Evolutionary conservation across 73 alveolate species (phyloP), one percentile per base, ranked within the genome.

Genomic region (Symbiodinium natans): DNA sequence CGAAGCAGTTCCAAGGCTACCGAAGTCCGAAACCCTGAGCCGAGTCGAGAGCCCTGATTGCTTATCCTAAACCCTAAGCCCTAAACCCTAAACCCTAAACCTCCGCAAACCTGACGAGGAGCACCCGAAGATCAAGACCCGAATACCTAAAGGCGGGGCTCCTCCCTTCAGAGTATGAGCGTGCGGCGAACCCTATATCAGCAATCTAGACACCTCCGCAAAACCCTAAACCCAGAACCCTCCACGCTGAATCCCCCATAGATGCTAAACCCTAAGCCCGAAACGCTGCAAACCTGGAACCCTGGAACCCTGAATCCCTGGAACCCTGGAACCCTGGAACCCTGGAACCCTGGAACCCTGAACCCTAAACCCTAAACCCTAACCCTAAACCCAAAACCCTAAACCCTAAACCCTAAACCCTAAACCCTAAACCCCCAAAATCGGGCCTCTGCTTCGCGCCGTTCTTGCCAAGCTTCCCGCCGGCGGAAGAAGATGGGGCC

Each of bases 401-500:
- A 56, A 56, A 5, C 75, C 75, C 75, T 2, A 56, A 56, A 4
- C 36, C 75, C 75, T 56, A 56, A 56, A 56, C 42, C 42, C 83
- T 29, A 9, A 31, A 29, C 83, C 83, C 42, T 27, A 29, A 1
- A n/a, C 40, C 43, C 84, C 42, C 43, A 34, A n/a, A 31, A n/a
- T 13, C 84, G 8, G 10, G 84, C 97, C 97, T 90, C 48, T 9
- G 97, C 97, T 17, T 68, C 97, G 39, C 77, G 87, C 17, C 75
- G 97, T 54, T 90, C 97, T 25, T 43, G 87, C 97, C 97, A 90
- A 33, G 97, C 97, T 43, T 90, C 88, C 46, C 77, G 97, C 15
- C 97, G 87, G 11, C 97, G 97, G 80, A 90, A 90, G 97, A 90
- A 90, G 88, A 90, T 90, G 80, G 97, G 97, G 34, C 97, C 97